Evolutionary conservation across 23 red algal species (phyloP), one percentile per base, ranked within the genome.

Genomic region (Cyanidiococcus yangmingshanensis): DNA sequence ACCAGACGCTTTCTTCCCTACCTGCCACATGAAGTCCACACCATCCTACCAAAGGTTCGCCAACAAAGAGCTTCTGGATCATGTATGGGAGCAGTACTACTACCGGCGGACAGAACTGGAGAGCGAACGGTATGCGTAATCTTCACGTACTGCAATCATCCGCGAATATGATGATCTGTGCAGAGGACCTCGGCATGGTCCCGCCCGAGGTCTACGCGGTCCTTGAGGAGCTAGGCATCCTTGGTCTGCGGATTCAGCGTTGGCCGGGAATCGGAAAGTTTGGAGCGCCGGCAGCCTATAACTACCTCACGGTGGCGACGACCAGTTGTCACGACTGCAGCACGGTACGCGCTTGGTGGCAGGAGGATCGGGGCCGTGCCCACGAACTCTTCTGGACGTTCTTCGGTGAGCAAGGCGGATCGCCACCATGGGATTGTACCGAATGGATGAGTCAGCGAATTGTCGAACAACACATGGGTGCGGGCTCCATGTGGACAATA

Each of bases 111-210:
- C 76, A 78, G 50, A 78, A 40, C 30, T 34, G 27, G 58, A 3
- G 36, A 58, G 31, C 36, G 27, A 16, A 24, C 18, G 58, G 29
- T 51, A 3, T 78, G 76, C 36, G 36, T 58, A 37, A 78, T 18
- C 76, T 78, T 51, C 76, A 18, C 50, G 76, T 18, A 38, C 35
- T 78, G 12, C 76, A 78, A 25, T 37, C 35, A 7, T 37, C 76
- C 12, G 76, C 76, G 36, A 78, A 78, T 31, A 78, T 78, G 76
- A 78, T 78, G 76, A 41, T 78, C 17, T 78, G 76, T 38, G 76
- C 40, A 3, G 76, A 78, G 37, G 76, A 78, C 37, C 76, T 78
- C 50, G 76, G 76, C 39, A 41, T 41, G 35, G 76, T 78, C 12
- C 76, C 76, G 58, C 39, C 40, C 58, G 76, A 78, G 76, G 76